Percentiles rank a stretch among this genome's conserved stretches.
Conservation (phyloP, 768 basidiomycete species). For the Serpula lacrymans region DNA sequence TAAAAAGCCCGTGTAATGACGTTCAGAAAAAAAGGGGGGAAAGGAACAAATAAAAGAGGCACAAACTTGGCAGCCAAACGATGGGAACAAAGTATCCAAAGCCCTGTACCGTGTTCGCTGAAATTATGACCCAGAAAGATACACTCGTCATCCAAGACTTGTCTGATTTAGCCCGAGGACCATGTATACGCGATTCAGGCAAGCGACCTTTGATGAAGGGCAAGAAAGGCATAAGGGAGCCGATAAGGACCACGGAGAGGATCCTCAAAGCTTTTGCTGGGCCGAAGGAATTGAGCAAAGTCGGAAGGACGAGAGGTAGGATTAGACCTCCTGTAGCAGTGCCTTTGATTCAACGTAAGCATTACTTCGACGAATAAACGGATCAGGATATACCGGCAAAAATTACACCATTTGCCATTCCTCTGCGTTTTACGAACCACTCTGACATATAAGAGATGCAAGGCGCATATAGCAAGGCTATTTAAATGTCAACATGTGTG, state of each 20-base stretch:
- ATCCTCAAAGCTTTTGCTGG: constrained; percentile 19
- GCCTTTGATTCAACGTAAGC: constrained; percentile 7
- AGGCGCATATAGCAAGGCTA: constrained; percentile 25
- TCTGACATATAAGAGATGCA: constrained; percentile 26
- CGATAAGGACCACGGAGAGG: constrained; percentile 17
- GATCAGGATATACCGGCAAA: constrained; percentile 18
- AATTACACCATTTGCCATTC: constrained; percentile 29
- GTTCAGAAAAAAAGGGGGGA: not conserved
- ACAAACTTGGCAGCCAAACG: constrained; percentile 23
- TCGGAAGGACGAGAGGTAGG: constrained; percentile 24
- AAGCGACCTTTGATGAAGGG: constrained; percentile 24
- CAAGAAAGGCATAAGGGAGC: constrained; percentile 19
- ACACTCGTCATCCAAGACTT: constrained; percentile 16
- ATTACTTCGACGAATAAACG: not conserved
- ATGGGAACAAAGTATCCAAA: constrained; percentile 25
- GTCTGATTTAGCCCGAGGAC: constrained; percentile 14
- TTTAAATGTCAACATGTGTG: not conserved
- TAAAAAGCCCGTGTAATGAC: not conserved
- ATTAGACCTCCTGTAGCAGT: constrained; percentile 25
- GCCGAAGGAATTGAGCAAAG: constrained; percentile 20
- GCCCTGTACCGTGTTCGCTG: constrained; percentile 22
- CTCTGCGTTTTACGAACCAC: constrained; percentile 29
- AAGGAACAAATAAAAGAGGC: not conserved
- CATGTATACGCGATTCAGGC: constrained; percentile 19
- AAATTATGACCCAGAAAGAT: constrained; percentile 21